Conservation (phyloP, 495 filamentous ascomycete genomes). For the Penicillium crystallinum region DNA sequence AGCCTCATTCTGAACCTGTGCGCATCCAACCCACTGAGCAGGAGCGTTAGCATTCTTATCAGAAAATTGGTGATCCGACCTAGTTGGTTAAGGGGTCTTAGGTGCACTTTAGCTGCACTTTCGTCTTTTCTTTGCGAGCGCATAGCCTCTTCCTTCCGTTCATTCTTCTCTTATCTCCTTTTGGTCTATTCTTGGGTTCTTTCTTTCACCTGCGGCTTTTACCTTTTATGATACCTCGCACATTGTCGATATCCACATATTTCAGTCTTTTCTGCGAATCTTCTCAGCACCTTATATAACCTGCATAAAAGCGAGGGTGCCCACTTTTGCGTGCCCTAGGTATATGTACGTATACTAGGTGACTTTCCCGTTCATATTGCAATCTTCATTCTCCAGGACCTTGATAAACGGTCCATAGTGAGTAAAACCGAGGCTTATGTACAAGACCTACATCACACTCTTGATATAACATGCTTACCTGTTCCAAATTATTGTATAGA, state of each 20-base stretch:
- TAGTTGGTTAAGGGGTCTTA: neutral
- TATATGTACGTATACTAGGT: too few species aligned
- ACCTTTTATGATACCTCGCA: conserved; percentile 14
- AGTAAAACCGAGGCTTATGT: too few species aligned
- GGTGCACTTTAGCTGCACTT: neutral
- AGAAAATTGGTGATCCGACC: neutral
- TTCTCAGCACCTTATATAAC: neutral
- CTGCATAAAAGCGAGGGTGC: neutral
- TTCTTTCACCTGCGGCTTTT: too few species aligned
- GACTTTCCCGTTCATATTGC: too few species aligned
- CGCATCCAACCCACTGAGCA: conserved; percentile 13
- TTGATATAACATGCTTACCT: too few species aligned
- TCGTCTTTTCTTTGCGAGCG: conserved; percentile 1
- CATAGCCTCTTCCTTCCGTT: neutral
- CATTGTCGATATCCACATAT: neutral
- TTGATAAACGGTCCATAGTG: too few species aligned
- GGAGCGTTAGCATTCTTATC: conserved; percentile 2
- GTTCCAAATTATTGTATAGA: too few species aligned
- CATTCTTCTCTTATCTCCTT: neutral
- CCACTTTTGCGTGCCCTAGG: neutral
- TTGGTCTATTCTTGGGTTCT: too few species aligned
- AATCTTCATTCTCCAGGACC: too few species aligned
- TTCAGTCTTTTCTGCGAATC: neutral
- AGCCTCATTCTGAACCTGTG: conserved; percentile 1
- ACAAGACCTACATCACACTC: too few species aligned